These are phyloP conservation scores for Apiotrichum siamense DNA, from an alignment of 1,284 basidiomycete species.

Conservation along the genomic window DNA sequence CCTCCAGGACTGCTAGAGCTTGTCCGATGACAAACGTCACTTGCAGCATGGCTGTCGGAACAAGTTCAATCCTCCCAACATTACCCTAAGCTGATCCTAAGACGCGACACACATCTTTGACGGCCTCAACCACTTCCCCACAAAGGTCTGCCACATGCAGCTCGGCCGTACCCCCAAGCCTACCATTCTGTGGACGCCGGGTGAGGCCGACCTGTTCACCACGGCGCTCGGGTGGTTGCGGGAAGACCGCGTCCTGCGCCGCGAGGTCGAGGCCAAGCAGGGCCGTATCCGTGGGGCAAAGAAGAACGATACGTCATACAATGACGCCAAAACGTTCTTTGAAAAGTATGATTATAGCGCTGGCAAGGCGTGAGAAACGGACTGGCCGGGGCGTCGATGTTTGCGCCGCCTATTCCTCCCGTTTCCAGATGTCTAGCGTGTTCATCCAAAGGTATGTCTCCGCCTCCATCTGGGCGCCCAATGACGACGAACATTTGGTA, in stretches of 20 bases:
- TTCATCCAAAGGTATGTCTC: background rate
- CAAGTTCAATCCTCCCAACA: too few relatives aligned
- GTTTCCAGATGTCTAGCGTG: background rate
- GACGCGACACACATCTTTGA: constrained; percentile 96
- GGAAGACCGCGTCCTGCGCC: constrained; percentile 64
- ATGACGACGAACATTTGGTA: constrained; percentile 35
- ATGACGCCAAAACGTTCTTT: constrained; percentile 81
- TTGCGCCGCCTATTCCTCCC: background rate
- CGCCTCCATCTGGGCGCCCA: constrained; percentile 10
- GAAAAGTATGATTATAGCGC: constrained; percentile 59
- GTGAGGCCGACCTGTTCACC: constrained; percentile 56
- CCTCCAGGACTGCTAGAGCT: too few relatives aligned
- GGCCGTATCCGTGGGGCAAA: constrained; percentile 65
- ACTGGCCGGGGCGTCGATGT: background rate
- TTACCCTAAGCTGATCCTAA: background rate
- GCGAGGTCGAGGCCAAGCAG: constrained; percentile 55
- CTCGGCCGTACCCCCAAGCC: constrained; percentile 61
- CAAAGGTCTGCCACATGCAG: constrained; percentile 82
- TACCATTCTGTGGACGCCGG: constrained; percentile 63
- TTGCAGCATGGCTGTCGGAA: background rate
- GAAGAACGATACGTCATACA: constrained; percentile 47
- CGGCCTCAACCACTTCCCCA: constrained; percentile 77
- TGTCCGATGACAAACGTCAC: background rate
- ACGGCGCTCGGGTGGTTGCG: constrained; percentile 77
- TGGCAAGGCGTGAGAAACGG: background rate